phyloP scores from a whole-genome alignment of 805 yeast genomes.

The Cyberlindnera samutprakarnensis region DNA sequence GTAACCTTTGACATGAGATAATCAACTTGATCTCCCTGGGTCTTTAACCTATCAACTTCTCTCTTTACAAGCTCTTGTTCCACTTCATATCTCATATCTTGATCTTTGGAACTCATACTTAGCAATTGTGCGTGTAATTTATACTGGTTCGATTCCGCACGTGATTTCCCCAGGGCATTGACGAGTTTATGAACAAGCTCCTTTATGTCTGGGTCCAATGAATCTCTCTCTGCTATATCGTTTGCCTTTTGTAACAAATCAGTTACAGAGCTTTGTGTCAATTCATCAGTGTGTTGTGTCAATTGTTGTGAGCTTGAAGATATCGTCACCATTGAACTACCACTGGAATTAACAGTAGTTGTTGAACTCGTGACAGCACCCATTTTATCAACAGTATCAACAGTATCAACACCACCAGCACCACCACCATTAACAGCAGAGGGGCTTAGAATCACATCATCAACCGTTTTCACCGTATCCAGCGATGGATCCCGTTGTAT shows the following conservation, averaged over 20 bases:
- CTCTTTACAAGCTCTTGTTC: constrained; percentile 37
- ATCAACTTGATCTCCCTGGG: constrained; percentile 25
- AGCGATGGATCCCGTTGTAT: no score
- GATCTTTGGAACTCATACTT: constrained; percentile 35
- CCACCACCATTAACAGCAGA: no score
- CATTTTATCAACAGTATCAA: no score
- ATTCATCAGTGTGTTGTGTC: not conserved
- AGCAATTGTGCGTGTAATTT: constrained; percentile 32
- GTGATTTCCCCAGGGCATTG: constrained; percentile 18
- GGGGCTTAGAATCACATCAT: no score
- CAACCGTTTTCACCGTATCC: no score
- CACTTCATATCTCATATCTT: constrained; percentile 39
- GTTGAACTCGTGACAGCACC: no score
- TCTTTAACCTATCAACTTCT: constrained; percentile 36
- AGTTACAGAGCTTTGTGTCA: constrained; percentile 3
- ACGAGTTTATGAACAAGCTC: constrained; percentile 15
- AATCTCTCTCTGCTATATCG: not conserved
- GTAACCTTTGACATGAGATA: constrained; percentile 30
- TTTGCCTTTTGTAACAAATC: constrained; percentile 1
- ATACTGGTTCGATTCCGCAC: constrained; percentile 26
- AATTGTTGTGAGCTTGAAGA: not conserved
- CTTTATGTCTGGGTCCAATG: constrained; percentile 6
- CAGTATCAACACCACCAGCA: no score
- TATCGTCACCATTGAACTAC: not conserved
- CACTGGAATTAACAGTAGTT: not conserved